phyloP scores from a whole-genome alignment of 2,329 filamentous ascomycete species.

The Parafenestella ontariensis region DNA sequence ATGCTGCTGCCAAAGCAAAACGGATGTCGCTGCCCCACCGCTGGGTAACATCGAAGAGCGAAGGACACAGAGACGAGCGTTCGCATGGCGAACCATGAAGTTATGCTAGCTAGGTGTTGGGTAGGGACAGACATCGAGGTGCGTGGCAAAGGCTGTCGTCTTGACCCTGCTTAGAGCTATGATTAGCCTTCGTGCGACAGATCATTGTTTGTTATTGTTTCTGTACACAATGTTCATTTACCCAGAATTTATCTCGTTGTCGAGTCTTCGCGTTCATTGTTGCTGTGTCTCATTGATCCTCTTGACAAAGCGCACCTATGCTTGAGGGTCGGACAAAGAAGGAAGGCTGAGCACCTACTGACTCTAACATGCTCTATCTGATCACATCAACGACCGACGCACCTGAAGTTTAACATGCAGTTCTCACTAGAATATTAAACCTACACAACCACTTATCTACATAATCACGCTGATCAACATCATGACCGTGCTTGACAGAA shows the following conservation, averaged over 20 bases:
- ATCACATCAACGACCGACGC: neutral
- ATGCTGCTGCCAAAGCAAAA: slow-evolving; percentile 29
- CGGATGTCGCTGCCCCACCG: slow-evolving; percentile 30
- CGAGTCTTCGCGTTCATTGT: neutral
- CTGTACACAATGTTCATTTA: neutral
- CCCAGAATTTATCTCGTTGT: neutral
- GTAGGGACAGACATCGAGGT: neutral
- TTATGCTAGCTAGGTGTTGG: neutral
- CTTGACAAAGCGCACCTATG: neutral
- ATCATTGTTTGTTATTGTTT: neutral
- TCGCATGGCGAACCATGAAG: neutral
- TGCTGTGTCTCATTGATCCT: neutral
- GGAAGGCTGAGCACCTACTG: neutral
- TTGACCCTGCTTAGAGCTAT: neutral
- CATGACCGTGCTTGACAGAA: neutral
- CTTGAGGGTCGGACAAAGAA: neutral
- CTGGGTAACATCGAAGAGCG: slow-evolving; percentile 16
- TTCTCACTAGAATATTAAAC: neutral
- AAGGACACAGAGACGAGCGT: neutral
- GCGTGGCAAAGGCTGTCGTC: neutral
- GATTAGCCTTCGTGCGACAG: neutral
- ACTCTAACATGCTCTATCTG: neutral
- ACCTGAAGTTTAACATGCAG: neutral
- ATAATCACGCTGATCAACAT: neutral
- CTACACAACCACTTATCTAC: neutral